phyloP scores from a whole-genome alignment of 805 yeast species.

The Starmerella stellata region DNA sequence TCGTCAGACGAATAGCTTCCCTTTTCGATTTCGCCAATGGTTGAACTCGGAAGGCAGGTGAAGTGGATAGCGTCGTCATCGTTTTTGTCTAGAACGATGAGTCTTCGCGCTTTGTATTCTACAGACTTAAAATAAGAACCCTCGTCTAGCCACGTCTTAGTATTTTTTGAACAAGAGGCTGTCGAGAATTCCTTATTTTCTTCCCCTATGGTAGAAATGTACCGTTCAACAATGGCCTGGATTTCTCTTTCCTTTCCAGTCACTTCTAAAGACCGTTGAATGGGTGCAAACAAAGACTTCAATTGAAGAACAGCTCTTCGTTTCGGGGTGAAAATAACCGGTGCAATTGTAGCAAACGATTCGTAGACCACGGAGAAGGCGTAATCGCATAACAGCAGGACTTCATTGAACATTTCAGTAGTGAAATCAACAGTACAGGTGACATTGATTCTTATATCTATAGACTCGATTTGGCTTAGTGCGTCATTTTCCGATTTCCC shows the following conservation, averaged over 20 bases:
- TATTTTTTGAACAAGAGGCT: neutral
- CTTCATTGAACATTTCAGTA: neutral
- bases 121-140: neutral
- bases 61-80: neutral
- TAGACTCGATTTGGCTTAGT: conserved; percentile 5
- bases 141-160: neutral
- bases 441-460: conserved; percentile 3
- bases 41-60: neutral
- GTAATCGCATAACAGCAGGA: conserved; percentile 4
- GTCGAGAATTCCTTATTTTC: too few relatives aligned
- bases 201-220: neutral
- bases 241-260: neutral
- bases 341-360: conserved; percentile 4
- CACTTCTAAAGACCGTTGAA: neutral
- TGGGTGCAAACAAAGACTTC: neutral
- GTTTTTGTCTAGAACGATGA: neutral
- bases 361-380: conserved; percentile 1
- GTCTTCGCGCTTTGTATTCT: neutral
- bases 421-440: neutral
- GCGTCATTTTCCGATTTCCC: neutral
- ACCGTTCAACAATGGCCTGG: neutral
- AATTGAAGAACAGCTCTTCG: neutral
- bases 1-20: neutral
- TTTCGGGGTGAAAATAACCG: conserved; percentile 5
- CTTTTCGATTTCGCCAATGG: neutral